A percentile compares a stretch with the other conserved stretches of the same genome.
These are phyloP conservation scores for Paratinospora sagittata DNA, from an alignment of 164 flowering plant species.

Conservation along the genomic window DNA sequence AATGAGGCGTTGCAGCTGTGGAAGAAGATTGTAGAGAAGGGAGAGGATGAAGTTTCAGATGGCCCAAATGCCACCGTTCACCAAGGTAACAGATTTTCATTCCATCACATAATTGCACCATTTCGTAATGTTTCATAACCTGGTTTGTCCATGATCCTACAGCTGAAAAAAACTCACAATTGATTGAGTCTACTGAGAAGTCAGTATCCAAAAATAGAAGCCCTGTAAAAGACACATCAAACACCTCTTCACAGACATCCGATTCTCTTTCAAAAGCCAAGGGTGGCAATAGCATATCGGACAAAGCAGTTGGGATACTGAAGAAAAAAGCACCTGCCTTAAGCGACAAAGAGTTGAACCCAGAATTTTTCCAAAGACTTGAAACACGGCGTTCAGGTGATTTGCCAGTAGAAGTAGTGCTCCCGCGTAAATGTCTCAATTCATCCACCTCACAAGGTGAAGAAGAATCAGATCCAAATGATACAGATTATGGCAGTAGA, in stretches of 20 bases:
- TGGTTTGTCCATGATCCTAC: conserved; percentile 8
- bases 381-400: conserved; percentile 72
- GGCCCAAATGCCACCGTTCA: conserved; percentile 36
- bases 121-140: conserved; percentile 1
- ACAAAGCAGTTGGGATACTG: conserved; percentile 72
- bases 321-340: conserved; percentile 81
- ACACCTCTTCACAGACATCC: conserved; percentile 29
- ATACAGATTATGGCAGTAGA: conserved; percentile 29
- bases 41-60: conserved; percentile 43
- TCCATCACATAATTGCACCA: background rate
- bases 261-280: conserved; percentile 46
- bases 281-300: conserved; percentile 46
- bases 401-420: conserved; percentile 88
- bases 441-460: conserved; percentile 49
- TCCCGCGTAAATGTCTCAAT: conserved; percentile 59
- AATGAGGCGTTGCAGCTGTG: conserved; percentile 84
- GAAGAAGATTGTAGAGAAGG: conserved; percentile 75
- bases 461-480: conserved; percentile 42
- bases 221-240: conserved; percentile 36
- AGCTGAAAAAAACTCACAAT: conserved; percentile 38
- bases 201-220: conserved; percentile 23
- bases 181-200: conserved; percentile 32
- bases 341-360: conserved; percentile 75
- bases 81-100: background rate
- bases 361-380: conserved; percentile 88